These are phyloP conservation scores for Apiotrichum sp. DNA, from an alignment of 1,284 basidiomycete genomes.

Conservation along the genomic window DNA sequence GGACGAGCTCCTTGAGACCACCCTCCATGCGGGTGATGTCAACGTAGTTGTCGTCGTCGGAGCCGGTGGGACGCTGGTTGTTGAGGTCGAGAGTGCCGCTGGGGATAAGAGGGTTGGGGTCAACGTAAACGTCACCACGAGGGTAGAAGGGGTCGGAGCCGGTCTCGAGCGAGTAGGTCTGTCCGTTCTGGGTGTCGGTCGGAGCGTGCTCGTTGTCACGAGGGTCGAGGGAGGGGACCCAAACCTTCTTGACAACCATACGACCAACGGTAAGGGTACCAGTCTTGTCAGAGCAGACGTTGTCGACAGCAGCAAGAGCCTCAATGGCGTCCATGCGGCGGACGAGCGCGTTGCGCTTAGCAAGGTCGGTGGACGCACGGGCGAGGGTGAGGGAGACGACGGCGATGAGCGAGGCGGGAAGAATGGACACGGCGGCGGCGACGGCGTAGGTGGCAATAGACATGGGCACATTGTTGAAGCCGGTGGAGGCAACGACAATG, in stretches of 20 bases:
- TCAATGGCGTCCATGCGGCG: slow-evolving; percentile 53
- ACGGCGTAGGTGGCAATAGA: slow-evolving; percentile 50
- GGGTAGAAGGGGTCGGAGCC: slow-evolving; percentile 49
- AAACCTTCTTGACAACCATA: slow-evolving; percentile 56
- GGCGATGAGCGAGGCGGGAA: slow-evolving; percentile 51
- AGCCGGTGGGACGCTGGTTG: slow-evolving; percentile 13
- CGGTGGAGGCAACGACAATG: slow-evolving; percentile 56
- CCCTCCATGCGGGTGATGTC: slow-evolving; percentile 29
- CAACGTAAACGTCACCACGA: slow-evolving; percentile 39
- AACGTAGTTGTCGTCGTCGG: slow-evolving; percentile 22
- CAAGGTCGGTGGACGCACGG: slow-evolving; percentile 46
- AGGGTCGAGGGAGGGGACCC: slow-evolving; percentile 48
- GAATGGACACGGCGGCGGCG: slow-evolving; percentile 53
- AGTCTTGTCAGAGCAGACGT: slow-evolving; percentile 62
- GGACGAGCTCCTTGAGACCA: slow-evolving; percentile 44
- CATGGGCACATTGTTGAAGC: slow-evolving; percentile 48
- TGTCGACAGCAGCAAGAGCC: slow-evolving; percentile 57
- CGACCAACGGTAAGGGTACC: slow-evolving; percentile 58
- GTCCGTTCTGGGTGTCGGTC: slow-evolving; percentile 33
- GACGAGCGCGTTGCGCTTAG: slow-evolving; percentile 51
- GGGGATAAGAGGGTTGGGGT: slow-evolving; percentile 10
- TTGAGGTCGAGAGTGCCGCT: slow-evolving; percentile 21
- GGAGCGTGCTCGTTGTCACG: slow-evolving; percentile 21
- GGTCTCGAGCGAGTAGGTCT: slow-evolving; percentile 45
- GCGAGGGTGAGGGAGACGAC: slow-evolving; percentile 48